A percentile compares a stretch with the other conserved stretches of the same genome.
Evolutionary conservation across 192 early-diverging fungal genomes (phyloP).

Genomic region (Coemansia brasiliensis): DNA sequence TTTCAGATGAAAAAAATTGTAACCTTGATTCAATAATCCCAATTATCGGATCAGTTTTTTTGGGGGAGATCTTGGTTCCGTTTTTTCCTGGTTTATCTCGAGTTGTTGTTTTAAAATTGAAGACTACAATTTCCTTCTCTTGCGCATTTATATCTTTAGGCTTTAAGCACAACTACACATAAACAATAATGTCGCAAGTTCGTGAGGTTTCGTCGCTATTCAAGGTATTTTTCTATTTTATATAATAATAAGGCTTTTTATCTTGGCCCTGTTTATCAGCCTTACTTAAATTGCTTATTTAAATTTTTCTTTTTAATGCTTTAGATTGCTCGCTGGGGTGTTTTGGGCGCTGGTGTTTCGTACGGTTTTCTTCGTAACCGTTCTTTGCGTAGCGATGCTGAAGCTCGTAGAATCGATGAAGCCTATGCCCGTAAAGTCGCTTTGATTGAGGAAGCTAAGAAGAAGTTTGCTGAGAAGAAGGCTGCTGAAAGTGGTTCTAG

Average conservation of each 20-base stretch:
- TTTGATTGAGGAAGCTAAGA: conserved; percentile 54
- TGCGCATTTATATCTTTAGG: background rate
- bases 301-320: background rate
- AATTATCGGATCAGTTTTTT: too few species aligned
- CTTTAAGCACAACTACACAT: too few species aligned
- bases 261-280: too few species aligned
- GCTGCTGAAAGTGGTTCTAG: conserved; percentile 19
- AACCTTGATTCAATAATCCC: too few species aligned
- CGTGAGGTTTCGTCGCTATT: conserved; percentile 56
- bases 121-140: background rate
- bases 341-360: conserved; percentile 41
- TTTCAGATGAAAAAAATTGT: too few species aligned
- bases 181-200: conserved; percentile 23
- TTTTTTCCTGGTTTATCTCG: conserved; percentile 9
- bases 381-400: conserved; percentile 35
- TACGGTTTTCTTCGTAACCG: conserved; percentile 47
- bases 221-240: conserved; percentile 40
- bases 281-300: background rate
- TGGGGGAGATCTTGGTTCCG: background rate
- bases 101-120: too few species aligned
- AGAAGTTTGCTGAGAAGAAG: conserved; percentile 45
- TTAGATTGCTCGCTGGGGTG: conserved; percentile 56
- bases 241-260: too few species aligned
- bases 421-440: conserved; percentile 50
- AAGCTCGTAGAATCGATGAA: conserved; percentile 31